Evolutionary conservation across 1,284 basidiomycete genomes (phyloP).

Genomic region (Cryptococcus floricola): DNA sequence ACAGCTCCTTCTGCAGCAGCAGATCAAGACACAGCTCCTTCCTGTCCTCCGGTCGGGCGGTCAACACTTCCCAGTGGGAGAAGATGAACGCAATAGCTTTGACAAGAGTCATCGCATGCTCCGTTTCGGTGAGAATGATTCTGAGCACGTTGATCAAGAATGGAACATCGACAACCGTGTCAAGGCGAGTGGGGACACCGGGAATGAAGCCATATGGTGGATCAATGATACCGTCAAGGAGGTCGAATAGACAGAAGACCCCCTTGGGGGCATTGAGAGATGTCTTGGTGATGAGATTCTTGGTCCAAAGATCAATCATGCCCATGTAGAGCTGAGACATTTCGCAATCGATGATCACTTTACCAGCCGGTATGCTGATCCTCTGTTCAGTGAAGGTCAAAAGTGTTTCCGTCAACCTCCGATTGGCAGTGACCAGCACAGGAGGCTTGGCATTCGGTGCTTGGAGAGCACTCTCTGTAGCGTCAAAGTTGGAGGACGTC

Average conservation of each 20-base stretch:
- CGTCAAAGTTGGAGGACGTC: conserved; percentile 48
- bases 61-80: conserved; percentile 54
- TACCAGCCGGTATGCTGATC: conserved; percentile 29
- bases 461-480: conserved; percentile 53
- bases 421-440: conserved; percentile 53
- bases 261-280: conserved; percentile 53
- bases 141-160: conserved; percentile 51
- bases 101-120: conserved; percentile 54
- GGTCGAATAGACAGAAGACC: conserved; percentile 52
- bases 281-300: conserved; percentile 51
- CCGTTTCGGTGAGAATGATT: conserved; percentile 51
- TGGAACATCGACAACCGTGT: conserved; percentile 48
- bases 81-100: conserved; percentile 54
- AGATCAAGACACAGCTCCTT: conserved; percentile 50
- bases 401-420: conserved; percentile 51
- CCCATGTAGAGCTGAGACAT: conserved; percentile 49
- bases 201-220: conserved; percentile 34
- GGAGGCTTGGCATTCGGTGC: conserved; percentile 52
- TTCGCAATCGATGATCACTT: conserved; percentile 40
- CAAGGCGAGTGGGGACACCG: conserved; percentile 4
- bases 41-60: conserved; percentile 46
- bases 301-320: conserved; percentile 52
- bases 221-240: conserved; percentile 48
- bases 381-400: conserved; percentile 47
- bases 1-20: conserved; percentile 49